Evolutionary conservation across 2,329 filamentous ascomycete species (phyloP), one percentile per base, ranked within the genome.

Genomic region (Teratosphaeria pseudoeucalypti): DNA sequence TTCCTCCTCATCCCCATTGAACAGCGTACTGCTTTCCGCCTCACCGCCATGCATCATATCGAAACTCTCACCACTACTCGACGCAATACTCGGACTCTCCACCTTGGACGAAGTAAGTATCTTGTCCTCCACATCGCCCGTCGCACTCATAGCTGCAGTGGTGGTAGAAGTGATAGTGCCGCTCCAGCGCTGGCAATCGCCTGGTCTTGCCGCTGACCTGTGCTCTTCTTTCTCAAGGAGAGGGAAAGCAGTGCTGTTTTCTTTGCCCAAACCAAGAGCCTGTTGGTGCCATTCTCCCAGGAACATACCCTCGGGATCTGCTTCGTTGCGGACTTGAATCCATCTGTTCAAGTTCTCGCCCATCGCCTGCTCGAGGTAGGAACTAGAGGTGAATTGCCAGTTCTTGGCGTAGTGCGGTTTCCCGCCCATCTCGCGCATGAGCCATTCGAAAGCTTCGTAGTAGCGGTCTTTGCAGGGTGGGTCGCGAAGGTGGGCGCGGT

Each of bases 371-470:
- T 83, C 80, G 52, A 95, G 80, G 34, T 89, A 84, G 0, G 77
- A 68, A 11, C 82, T 80, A 5, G 78, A 75, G 3, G 82, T 79
- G 9, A 81, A 80, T 54, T 79, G 77, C 73, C 95, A 96, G 72
- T 96, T 95, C 81, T 96, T 96, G 7, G 91, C 91, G 89, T 91
- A 96, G 74, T 96, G 91, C 19, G 91, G 91, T 54, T 83, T 83
- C 9, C 87, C 91, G 57, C 87, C 89, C 66, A 95, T 78, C 53
- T 95, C 88, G 61, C 84, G 85, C 91, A 95, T 95, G 54, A 96
- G 78, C 80, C 87, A 92, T 74, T 96, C 91, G 65, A 96, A 95
- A 1, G 87, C 91, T 74, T 92, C 81, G 73, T 95, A 96, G 78
- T 95, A 95, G 54, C 88, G 82, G 58, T 81, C 79, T 57, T 79